Conservation (phyloP, 1,139 yeast species). For the Taiozyma sp. region DNA sequence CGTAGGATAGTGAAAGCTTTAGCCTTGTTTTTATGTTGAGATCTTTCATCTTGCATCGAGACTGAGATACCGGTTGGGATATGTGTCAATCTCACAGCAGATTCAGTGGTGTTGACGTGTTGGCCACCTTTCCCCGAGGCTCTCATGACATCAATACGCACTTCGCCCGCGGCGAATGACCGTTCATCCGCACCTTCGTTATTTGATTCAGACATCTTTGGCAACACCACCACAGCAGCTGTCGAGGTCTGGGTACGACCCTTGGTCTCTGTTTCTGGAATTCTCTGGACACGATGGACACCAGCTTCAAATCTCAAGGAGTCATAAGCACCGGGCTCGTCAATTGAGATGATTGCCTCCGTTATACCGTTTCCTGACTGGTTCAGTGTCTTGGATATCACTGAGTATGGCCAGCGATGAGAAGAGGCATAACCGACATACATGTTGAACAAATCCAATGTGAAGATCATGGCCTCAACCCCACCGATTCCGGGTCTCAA, state of each 20-base stretch:
- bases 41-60: conserved; percentile 89
- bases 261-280: conserved; percentile 89
- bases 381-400: conserved; percentile 56
- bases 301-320: conserved; percentile 84
- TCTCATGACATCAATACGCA: conserved; percentile 91
- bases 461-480: conserved; percentile 83
- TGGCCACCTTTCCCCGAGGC: conserved; percentile 99
- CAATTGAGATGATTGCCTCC: conserved; percentile 74
- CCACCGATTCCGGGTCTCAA: conserved; percentile 97
- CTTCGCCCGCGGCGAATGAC: conserved; percentile 80
- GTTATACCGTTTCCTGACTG: conserved; percentile 59
- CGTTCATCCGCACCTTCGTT: conserved; percentile 62
- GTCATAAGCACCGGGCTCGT: conserved; percentile 75
- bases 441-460: conserved; percentile 78
- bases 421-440: conserved; percentile 65
- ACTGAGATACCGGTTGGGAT: conserved; percentile 89
- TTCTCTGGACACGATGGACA: conserved; percentile 91
- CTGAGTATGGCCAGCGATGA: conserved; percentile 61
- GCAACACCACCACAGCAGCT: conserved; percentile 90
- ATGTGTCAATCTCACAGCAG: conserved; percentile 92
- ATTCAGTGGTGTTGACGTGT: conserved; percentile 96
- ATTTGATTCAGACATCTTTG: conserved; percentile 60
- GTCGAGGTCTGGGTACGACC: conserved; percentile 96
- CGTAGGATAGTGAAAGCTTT: conserved; percentile 82
- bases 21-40: conserved; percentile 95